Base-by-base conservation (phyloP, 441 rosid species). In the Pelargonium australe region DNA sequence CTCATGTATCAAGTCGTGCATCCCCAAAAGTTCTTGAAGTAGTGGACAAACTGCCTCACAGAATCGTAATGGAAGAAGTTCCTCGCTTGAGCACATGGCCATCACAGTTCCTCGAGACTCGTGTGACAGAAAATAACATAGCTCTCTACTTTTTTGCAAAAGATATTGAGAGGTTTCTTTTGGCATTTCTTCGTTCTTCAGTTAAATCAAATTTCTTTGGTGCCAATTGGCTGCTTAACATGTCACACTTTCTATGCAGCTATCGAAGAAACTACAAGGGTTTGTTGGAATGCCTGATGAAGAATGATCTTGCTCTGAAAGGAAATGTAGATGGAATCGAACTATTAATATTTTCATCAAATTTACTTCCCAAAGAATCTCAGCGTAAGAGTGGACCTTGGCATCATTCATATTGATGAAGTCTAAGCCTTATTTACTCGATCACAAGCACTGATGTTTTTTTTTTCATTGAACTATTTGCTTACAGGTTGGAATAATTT, bases 401-500 rank as follows among this genome's bases (percentile, higher is more conserved):
- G 11, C 2, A 16, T 6, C 17, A 19, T 37, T 57, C n/a, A n/a
- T 65, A 8, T 40, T 65, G 58, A 53, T 37, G 41, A 37, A 63
- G 28, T n/a, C 28, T 53, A 12, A 74, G 53, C 10, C 11, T 20
- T 53, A 25, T 53, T 6, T 45, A 23, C 40, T 4, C 60, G 12
- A 49, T 16, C 25, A 49, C 34, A 68, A 45, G 31, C 31, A 41
- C 16, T 40, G 31, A 65, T 58, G 43, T 55, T 40, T 31, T 20
- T 23, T 64, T 28, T 41, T 43, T 2, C 55, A 25, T 17, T 68
- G 49, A 63, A 53, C 58, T 53, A 20, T 12, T 71, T 34, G 19
- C 23, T 73, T 67, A 64, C 82, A 81, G 84, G 79, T 43, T 81
- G 82, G 82, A 78, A 81, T 58, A 65, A 61, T 12, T 19, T 76